Percentiles rank a stretch among this genome's conserved stretches.
Conservation (phyloP, 495 filamentous ascomycete genomes). For the Annulohypoxylon moriforme region DNA sequence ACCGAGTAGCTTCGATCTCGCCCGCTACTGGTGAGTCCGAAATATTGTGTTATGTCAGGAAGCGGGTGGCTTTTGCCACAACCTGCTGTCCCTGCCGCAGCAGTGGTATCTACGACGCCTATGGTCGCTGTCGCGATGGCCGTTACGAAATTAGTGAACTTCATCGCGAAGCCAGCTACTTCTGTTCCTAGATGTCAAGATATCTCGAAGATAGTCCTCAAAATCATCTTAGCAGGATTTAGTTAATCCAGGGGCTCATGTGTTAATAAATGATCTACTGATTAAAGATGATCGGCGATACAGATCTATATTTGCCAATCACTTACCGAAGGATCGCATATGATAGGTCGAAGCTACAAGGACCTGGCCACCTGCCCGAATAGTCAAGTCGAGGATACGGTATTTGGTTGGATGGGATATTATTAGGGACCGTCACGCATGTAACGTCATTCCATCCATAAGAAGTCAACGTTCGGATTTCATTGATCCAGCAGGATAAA, state of each 20-base stretch:
- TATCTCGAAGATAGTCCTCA: neutral
- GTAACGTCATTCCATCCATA: conserved; percentile 27
- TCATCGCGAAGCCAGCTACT: conserved; percentile 19
- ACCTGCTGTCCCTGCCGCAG: conserved; percentile 30
- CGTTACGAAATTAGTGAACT: conserved; percentile 13
- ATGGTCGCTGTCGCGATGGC: conserved; percentile 19
- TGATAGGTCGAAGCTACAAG: conserved; percentile 20
- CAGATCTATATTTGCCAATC: conserved; percentile 28
- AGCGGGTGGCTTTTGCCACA: conserved; percentile 43
- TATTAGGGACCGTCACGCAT: conserved; percentile 17
- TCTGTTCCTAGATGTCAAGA: neutral
- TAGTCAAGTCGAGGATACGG: conserved; percentile 14
- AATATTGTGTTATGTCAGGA: conserved; percentile 38
- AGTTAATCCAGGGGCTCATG: conserved; percentile 27
- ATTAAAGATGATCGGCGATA: conserved; percentile 25
- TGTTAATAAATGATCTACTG: conserved; percentile 15
- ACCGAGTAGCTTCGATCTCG: conserved; percentile 44
- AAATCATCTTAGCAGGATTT: neutral
- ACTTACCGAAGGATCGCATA: conserved; percentile 23
- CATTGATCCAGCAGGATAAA: neutral
- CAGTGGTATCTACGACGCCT: neutral
- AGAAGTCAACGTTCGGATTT: neutral
- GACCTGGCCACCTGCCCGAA: conserved; percentile 36
- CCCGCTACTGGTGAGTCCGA: conserved; percentile 43
- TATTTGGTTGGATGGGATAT: conserved; percentile 27